phyloP scores from a whole-genome alignment of 2,329 filamentous ascomycete genomes.

The Gremmenia infestans region DNA sequence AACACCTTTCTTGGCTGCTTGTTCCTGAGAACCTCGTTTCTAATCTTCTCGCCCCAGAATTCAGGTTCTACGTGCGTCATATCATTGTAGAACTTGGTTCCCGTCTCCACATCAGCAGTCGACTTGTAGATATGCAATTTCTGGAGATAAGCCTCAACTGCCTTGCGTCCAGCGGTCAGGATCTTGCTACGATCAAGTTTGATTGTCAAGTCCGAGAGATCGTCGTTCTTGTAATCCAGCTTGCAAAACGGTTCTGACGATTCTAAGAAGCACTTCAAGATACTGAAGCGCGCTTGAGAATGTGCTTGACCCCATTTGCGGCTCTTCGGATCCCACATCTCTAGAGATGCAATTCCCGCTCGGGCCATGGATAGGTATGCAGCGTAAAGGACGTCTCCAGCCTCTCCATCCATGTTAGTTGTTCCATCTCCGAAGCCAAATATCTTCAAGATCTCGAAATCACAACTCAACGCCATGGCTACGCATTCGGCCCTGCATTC shows the following conservation, averaged over 20 bases:
- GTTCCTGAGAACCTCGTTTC: slow-evolving; percentile 68
- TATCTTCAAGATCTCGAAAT: slow-evolving; percentile 82
- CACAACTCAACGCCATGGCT: slow-evolving; percentile 84
- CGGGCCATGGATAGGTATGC: slow-evolving; percentile 92
- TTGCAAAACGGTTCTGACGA: slow-evolving; percentile 85
- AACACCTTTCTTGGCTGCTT: slow-evolving; percentile 87
- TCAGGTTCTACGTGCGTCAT: slow-evolving; percentile 78
- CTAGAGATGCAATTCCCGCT: slow-evolving; percentile 80
- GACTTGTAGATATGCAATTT: slow-evolving; percentile 91
- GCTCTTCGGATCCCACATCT: slow-evolving; percentile 91
- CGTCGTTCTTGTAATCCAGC: slow-evolving; percentile 63
- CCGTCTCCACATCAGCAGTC: slow-evolving; percentile 75
- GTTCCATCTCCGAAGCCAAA: slow-evolving; percentile 84
- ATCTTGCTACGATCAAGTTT: slow-evolving; percentile 83
- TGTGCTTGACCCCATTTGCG: slow-evolving; percentile 91
- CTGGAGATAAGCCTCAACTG: slow-evolving; percentile 82
- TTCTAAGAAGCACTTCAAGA: slow-evolving; percentile 77
- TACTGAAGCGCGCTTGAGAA: slow-evolving; percentile 86
- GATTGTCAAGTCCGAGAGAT: slow-evolving; percentile 77
- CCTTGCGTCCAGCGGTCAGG: slow-evolving; percentile 70
- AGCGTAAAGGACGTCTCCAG: slow-evolving; percentile 82
- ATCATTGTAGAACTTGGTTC: slow-evolving; percentile 73
- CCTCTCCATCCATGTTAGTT: slow-evolving; percentile 65
- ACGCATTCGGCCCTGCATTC: slow-evolving; percentile 94
- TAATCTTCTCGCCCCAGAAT: slow-evolving; percentile 78